Conservation (phyloP, 169 alveolate species). For the Blepharisma undulans region DNA sequence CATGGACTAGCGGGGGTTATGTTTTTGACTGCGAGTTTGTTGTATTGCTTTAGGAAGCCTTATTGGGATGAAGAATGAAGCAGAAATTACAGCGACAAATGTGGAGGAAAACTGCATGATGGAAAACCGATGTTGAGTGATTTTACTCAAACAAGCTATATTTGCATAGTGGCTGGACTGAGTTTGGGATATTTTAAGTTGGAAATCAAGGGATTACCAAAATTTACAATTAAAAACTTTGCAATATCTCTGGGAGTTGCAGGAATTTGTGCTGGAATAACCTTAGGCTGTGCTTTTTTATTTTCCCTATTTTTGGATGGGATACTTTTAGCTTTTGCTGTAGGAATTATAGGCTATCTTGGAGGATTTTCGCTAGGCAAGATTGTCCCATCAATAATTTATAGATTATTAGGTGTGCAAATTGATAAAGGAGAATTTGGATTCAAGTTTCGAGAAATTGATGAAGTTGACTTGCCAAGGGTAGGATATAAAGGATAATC, state of each 20-base stretch:
- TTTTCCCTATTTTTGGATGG: background rate
- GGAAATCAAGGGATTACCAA: background rate
- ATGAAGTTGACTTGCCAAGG: background rate
- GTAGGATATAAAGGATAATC: background rate
- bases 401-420: background rate
- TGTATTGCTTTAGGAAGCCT: conserved; percentile 20
- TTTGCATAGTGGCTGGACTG: background rate
- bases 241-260: background rate
- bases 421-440: background rate
- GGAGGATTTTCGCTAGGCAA: background rate
- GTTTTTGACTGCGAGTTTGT: background rate
- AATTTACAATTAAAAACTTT: background rate
- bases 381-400: background rate
- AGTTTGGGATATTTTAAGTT: background rate
- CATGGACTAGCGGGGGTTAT: background rate
- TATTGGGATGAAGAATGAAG: background rate
- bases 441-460: background rate
- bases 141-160: background rate
- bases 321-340: background rate
- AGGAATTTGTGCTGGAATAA: background rate
- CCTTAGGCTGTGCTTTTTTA: background rate
- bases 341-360: background rate
- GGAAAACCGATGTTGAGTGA: background rate
- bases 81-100: background rate
- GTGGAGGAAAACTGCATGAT: background rate